These are phyloP conservation scores for Cystobasidium pallidum DNA, from an alignment of 1,284 basidiomycete genomes.

Conservation along the genomic window DNA sequence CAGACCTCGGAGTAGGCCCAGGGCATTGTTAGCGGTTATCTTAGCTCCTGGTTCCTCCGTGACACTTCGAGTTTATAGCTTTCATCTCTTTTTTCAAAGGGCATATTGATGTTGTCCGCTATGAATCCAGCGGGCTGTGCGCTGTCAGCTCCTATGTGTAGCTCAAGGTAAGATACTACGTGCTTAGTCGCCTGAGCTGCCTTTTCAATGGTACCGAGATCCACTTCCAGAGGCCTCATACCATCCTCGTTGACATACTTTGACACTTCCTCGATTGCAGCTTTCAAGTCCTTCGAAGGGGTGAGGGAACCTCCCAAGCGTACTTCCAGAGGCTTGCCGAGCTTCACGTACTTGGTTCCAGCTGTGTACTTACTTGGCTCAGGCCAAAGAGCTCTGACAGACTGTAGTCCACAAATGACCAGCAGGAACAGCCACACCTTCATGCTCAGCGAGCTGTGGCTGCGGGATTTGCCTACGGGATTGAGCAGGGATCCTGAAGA, in stretches of 20 bases:
- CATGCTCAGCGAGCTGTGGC: no score
- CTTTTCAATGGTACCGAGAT: not conserved
- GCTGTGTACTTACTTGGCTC: not conserved
- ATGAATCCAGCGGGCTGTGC: conserved; percentile 11
- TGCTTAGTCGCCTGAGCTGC: not conserved
- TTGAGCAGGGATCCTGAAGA: no score
- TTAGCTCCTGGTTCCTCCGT: conserved; percentile 50
- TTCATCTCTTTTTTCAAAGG: conserved; percentile 66
- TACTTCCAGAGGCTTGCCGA: not conserved
- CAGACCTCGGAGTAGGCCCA: conserved; percentile 78
- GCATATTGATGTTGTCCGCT: conserved; percentile 63
- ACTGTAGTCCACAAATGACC: not conserved
- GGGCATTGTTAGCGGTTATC: conserved; percentile 69
- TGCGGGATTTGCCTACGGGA: no score
- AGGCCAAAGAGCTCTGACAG: conserved; percentile 17
- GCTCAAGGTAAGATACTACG: not conserved
- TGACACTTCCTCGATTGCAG: not conserved
- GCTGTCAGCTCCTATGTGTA: not conserved
- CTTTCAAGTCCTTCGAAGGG: conserved; percentile 10
- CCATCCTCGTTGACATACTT: not conserved
- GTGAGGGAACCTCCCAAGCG: no score
- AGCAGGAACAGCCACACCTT: no score
- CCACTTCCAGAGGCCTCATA: conserved; percentile 4
- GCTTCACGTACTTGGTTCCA: conserved; percentile 2
- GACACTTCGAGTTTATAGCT: conserved; percentile 63